Conservation (phyloP, 768 basidiomycete genomes). For the Suillus subluteus region DNA sequence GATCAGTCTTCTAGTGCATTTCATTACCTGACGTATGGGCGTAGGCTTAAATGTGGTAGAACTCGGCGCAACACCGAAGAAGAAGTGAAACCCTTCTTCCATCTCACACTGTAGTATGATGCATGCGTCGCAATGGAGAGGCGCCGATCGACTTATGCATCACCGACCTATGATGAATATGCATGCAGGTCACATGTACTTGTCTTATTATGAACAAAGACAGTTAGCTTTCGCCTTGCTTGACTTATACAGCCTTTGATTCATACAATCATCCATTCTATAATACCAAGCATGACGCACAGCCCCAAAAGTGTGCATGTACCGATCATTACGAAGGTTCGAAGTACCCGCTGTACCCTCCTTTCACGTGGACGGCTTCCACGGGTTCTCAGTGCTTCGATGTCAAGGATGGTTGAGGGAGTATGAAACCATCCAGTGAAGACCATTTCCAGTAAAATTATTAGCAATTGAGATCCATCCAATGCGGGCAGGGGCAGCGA, state of each 20-base stretch:
- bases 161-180: constrained; percentile 9
- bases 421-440: constrained; percentile 6
- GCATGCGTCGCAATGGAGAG: neutral
- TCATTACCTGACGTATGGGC: neutral
- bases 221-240: constrained; percentile 7
- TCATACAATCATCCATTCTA: constrained; percentile 26
- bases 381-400: constrained; percentile 21
- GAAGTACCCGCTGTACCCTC: constrained; percentile 20
- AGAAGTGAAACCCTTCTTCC: constrained; percentile 56
- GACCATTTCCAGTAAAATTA: constrained; percentile 30
- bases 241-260: constrained; percentile 5
- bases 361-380: constrained; percentile 13
- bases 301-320: constrained; percentile 26
- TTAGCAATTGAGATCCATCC: constrained; percentile 70
- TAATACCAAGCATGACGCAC: constrained; percentile 24
- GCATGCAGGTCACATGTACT: constrained; percentile 8
- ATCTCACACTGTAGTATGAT: constrained; percentile 9
- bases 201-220: constrained; percentile 8
- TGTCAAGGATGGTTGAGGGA: constrained; percentile 19
- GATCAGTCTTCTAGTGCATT: constrained; percentile 13
- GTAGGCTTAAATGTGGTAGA: constrained; percentile 75
- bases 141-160: constrained; percentile 2
- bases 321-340: constrained; percentile 20
- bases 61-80: constrained; percentile 69
- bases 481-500: constrained; percentile 72